Conservation (phyloP, 2,329 filamentous ascomycete species). For the Colletotrichum simmondsii region DNA sequence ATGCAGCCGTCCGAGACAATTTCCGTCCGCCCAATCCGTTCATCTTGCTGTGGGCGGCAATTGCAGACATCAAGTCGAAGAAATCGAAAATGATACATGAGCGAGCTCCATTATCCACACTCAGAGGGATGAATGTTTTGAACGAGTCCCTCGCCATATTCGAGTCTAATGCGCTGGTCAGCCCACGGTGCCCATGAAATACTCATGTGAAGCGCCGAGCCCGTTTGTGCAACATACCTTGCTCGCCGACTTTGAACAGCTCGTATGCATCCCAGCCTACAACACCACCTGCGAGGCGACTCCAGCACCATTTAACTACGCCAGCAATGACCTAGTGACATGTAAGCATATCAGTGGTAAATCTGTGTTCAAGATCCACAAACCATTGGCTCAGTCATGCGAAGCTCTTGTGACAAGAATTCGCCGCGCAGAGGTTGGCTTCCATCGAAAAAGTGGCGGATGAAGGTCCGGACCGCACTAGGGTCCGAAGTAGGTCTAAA, state of each 20-base stretch:
- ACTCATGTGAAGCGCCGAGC: neutral
- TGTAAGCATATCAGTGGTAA: slow-evolving; percentile 23
- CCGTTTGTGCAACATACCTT: slow-evolving; percentile 67
- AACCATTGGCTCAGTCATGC: slow-evolving; percentile 95
- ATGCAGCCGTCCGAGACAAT: slow-evolving; percentile 92
- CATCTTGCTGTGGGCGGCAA: slow-evolving; percentile 91
- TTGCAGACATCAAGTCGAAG: slow-evolving; percentile 90
- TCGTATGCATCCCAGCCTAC: slow-evolving; percentile 98
- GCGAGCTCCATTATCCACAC: slow-evolving; percentile 86
- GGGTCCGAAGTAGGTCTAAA: slow-evolving; percentile 95
- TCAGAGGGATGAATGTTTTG: slow-evolving; percentile 94
- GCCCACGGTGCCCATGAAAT: neutral
- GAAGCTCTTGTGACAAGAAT: slow-evolving; percentile 82
- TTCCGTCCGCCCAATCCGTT: slow-evolving; percentile 96
- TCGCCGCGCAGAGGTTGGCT: slow-evolving; percentile 74
- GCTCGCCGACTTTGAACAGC: slow-evolving; percentile 92
- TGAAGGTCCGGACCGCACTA: slow-evolving; percentile 89
- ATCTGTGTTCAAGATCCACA: slow-evolving; percentile 40
- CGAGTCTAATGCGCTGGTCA: slow-evolving; percentile 72
- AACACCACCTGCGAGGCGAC: slow-evolving; percentile 87
- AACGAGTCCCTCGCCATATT: slow-evolving; percentile 93
- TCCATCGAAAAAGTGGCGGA: slow-evolving; percentile 90
- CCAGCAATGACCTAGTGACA: slow-evolving; percentile 82
- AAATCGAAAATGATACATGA: slow-evolving; percentile 95
- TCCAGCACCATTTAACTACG: slow-evolving; percentile 99